Evolutionary conservation across 768 basidiomycete genomes (phyloP), one percentile per base, ranked within the genome.

Genomic region (Amylocystis lapponica): DNA sequence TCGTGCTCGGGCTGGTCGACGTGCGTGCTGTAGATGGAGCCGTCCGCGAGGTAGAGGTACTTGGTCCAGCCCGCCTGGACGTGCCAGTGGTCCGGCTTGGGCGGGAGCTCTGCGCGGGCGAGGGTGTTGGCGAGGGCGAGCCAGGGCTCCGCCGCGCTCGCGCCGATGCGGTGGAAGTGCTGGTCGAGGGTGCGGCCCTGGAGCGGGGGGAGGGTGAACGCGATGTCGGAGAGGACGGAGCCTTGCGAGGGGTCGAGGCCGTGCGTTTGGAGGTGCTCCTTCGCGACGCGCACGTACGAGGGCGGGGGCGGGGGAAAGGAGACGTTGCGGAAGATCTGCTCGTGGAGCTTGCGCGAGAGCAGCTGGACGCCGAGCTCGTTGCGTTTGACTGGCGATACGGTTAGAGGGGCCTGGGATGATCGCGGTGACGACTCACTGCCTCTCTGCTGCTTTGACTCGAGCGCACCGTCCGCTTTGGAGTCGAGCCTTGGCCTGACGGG

Each of bases 281-380:
- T 74, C 2, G 94, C 81, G 49, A 95, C 89, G 45, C 80, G 79
- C 30, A 90, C 67, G 55, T 78, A 83, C 1, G 76, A 57, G 10
- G 66, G 48, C 0, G 79, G 68, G 13, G 90, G 83, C 1, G 74
- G 47, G 3, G 81, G 82, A 43, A 87, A 82, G 6, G 77, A 68
- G 36, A 71, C 65, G 55, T 83, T 76, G 45, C 72, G 76, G 63
- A 97, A 96, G 45, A 95, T 75, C 56, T 96, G 94, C 4, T 68
- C 59, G 61, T 93, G 92, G 6, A 96, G 65, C n/a, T 69, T 68
- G 8, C 79, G 76, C 13, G 92, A 87, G 41, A 98, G 78, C 43
- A 96, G 78, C 58, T 98, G 94, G 6, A 97, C 93, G n/a, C 94
- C 94, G 31, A 92, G 71, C 47, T 85, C 79, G 58, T 96, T 97